phyloP scores from a whole-genome alignment of 805 yeast species.

The Ogataea methylovora region DNA sequence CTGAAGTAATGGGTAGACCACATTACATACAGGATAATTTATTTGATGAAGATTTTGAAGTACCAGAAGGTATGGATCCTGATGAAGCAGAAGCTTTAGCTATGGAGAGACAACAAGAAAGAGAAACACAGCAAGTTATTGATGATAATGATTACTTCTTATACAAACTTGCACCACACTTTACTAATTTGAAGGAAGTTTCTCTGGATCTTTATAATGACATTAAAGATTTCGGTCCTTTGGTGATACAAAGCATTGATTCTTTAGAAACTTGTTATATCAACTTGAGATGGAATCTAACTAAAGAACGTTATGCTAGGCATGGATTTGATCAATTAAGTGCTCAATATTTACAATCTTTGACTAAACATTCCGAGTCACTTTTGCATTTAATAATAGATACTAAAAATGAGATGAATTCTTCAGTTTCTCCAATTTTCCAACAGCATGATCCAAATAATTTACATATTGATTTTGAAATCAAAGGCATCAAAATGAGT shows the following conservation, averaged over 20 bases:
- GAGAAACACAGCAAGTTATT: background rate
- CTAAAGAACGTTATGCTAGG: conserved; percentile 4
- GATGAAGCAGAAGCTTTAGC: conserved; percentile 7
- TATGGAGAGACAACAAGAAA: conserved; percentile 1
- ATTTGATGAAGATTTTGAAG: conserved; percentile 6
- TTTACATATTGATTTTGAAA: conserved; percentile 5
- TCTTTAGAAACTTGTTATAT: conserved; percentile 10
- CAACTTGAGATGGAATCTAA: conserved; percentile 13
- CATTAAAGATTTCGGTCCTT: conserved; percentile 9
- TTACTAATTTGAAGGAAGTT: conserved; percentile 8
- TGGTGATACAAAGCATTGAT: conserved; percentile 7
- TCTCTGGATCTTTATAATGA: conserved; percentile 15
- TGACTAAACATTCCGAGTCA: conserved; percentile 6
- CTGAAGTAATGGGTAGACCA: conserved; percentile 8
- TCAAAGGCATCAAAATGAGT: no score
- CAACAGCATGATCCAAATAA: conserved; percentile 3
- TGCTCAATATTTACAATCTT: conserved; percentile 5
- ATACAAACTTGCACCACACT: conserved; percentile 5
- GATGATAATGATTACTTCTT: conserved; percentile 4
- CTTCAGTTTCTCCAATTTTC: conserved; percentile 1
- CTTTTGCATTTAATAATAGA: conserved; percentile 15
- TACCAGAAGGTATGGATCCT: conserved; percentile 8
- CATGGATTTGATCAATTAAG: conserved; percentile 3
- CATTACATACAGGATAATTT: background rate
- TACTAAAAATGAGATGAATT: conserved; percentile 10